Evolutionary conservation across 345 rosid species (phyloP).

Genomic region (Brassica incana): DNA sequence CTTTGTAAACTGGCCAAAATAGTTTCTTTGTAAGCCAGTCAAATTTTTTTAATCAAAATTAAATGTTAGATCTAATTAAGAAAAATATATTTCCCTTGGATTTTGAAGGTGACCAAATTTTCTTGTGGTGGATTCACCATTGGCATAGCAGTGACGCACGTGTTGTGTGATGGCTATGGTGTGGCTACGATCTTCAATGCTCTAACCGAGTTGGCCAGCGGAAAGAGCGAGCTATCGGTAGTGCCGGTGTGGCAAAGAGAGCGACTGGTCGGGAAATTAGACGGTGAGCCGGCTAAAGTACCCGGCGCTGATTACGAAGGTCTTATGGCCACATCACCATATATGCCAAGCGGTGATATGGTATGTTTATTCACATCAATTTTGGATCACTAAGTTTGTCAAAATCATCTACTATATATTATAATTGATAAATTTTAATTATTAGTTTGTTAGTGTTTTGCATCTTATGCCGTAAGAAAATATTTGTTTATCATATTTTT

Average conservation of each 20-base stretch:
- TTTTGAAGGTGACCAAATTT: constrained; percentile 49
- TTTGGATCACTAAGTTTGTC: neutral
- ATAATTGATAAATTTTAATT: neutral
- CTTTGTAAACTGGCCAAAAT: neutral
- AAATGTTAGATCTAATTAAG: neutral
- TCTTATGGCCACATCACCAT: neutral
- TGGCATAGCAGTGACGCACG: constrained; percentile 41
- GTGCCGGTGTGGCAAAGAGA: constrained; percentile 50
- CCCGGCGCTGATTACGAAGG: neutral
- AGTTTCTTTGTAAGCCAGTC: neutral
- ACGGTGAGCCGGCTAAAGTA: neutral
- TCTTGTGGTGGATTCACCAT: constrained; percentile 40
- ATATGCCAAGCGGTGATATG: neutral
- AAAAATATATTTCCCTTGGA: neutral
- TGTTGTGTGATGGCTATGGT: constrained; percentile 50
- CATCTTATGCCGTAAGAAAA: neutral
- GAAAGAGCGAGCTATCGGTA: constrained; percentile 40
- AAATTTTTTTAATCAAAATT: neutral
- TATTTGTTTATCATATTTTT: neutral
- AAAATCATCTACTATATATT: neutral
- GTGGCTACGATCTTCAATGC: constrained; percentile 42
- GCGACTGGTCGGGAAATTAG: constrained; percentile 13
- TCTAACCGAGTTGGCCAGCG: constrained; percentile 42
- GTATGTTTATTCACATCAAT: neutral
- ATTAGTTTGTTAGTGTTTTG: neutral